Percentiles rank a stretch among this genome's conserved stretches.
Conservation (phyloP, 2,329 filamentous ascomycete species). For the Zarea fungicola region DNA sequence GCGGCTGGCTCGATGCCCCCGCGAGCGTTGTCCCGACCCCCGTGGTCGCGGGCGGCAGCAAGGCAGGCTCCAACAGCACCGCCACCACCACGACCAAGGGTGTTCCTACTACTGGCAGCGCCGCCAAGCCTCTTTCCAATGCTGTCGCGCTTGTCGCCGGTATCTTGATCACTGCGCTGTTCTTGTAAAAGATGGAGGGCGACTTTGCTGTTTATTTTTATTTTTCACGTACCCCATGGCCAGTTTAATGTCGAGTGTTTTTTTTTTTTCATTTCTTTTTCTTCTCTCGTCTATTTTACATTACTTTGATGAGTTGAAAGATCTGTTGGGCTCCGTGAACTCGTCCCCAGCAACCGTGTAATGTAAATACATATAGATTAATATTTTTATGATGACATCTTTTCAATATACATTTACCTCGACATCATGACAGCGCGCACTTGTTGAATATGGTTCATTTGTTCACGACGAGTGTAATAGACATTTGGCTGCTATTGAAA, state of each 20-base stretch:
- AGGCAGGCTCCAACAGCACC: too few relatives aligned
- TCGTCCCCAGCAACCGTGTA: background rate
- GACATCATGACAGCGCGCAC: too few relatives aligned
- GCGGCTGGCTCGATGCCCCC: too few relatives aligned
- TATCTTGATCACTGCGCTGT: background rate
- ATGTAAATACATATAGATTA: background rate
- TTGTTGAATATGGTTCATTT: background rate
- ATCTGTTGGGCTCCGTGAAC: background rate
- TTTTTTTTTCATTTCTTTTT: background rate
- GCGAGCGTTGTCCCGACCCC: too few relatives aligned
- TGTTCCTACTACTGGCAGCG: background rate
- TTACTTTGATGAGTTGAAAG: background rate
- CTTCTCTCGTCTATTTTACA: background rate
- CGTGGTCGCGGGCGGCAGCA: too few relatives aligned
- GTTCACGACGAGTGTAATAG: too few relatives aligned
- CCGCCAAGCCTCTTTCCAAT: constrained; percentile 1
- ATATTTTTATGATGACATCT: background rate
- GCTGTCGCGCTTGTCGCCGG: background rate
- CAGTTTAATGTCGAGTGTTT: constrained; percentile 39
- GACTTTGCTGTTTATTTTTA: too few relatives aligned
- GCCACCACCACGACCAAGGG: background rate
- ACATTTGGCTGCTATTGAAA: too few relatives aligned
- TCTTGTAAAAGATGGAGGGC: constrained; percentile 1
- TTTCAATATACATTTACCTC: background rate
- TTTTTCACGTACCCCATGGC: background rate